Percentiles rank a stretch among this genome's conserved stretches.
phyloP scores from a whole-genome alignment of 345 rosid genomes.

The Eucalyptus coolabah region DNA sequence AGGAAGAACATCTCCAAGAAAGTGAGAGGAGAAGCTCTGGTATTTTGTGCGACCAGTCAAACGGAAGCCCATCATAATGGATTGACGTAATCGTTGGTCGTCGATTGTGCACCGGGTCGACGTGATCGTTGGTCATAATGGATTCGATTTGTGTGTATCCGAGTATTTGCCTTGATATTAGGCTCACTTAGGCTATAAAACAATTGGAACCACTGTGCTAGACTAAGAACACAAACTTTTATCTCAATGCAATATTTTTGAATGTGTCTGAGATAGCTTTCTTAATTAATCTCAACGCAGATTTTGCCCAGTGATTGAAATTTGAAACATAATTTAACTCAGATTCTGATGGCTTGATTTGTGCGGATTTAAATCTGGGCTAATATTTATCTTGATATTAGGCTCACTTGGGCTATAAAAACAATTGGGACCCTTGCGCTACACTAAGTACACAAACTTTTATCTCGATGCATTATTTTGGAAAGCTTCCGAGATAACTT shows the following conservation, averaged over 20 bases:
- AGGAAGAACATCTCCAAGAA: not conserved
- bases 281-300: not conserved
- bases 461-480: not conserved
- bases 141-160: not conserved
- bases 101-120: not conserved
- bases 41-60: not conserved
- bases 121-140: not conserved
- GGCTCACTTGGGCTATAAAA: not conserved
- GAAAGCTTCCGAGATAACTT: not conserved
- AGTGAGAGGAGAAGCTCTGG: accelerated
- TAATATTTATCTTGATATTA: not conserved
- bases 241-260: not conserved
- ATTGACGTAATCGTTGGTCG: not conserved
- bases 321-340: too few relatives aligned
- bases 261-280: not conserved
- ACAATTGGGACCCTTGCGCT: not conserved
- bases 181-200: not conserved
- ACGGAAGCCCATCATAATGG: not conserved
- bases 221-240: not conserved
- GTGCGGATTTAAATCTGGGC: too few relatives aligned
- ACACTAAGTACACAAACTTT: not conserved
- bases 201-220: not conserved
- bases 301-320: too few relatives aligned
- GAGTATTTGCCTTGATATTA: not conserved
- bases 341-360: too few relatives aligned